These are phyloP conservation scores for Apium graveolens DNA, from an alignment of 129 eudicot genomes.

Conservation along the genomic window DNA sequence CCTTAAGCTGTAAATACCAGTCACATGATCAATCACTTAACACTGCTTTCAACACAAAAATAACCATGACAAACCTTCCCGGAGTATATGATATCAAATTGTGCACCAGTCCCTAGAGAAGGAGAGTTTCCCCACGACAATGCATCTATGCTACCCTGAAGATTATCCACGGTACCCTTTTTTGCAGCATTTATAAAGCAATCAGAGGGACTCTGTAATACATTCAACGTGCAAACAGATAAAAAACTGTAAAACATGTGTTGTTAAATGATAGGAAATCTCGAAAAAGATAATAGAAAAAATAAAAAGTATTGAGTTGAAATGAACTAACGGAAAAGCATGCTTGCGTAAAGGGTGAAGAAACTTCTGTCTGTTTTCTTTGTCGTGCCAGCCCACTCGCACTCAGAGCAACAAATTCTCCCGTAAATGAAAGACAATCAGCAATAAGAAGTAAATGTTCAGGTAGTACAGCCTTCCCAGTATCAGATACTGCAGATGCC, in stretches of 20 bases:
- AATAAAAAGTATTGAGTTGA: not conserved
- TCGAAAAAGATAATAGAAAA: not conserved
- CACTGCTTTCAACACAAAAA: not conserved
- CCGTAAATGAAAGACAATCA: constrained; percentile 65
- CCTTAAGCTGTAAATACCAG: not conserved
- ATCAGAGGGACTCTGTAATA: constrained; percentile 71
- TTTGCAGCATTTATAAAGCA: constrained; percentile 77
- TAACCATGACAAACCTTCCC: constrained; percentile 44
- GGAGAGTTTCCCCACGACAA: constrained; percentile 90
- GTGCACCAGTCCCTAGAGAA: constrained; percentile 67
- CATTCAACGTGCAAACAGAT: constrained; percentile 9
- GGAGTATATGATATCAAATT: constrained; percentile 59
- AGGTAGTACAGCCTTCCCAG: constrained; percentile 68
- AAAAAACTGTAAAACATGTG: not conserved
- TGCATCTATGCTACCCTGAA: constrained; percentile 75
- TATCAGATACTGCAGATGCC: constrained; percentile 56
- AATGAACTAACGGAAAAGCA: constrained; percentile 62
- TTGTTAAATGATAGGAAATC: not conserved
- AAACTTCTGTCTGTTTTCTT: constrained; percentile 45
- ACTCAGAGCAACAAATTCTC: constrained; percentile 65
- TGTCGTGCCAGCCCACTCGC: constrained; percentile 64
- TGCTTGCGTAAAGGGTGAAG: constrained; percentile 78
- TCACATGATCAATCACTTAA: not conserved
- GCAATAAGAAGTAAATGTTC: constrained; percentile 73
- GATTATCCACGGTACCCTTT: constrained; percentile 46